Evolutionary conservation across 805 yeast species (phyloP).

Genomic region (Saccharomycopsis babjevae): DNA sequence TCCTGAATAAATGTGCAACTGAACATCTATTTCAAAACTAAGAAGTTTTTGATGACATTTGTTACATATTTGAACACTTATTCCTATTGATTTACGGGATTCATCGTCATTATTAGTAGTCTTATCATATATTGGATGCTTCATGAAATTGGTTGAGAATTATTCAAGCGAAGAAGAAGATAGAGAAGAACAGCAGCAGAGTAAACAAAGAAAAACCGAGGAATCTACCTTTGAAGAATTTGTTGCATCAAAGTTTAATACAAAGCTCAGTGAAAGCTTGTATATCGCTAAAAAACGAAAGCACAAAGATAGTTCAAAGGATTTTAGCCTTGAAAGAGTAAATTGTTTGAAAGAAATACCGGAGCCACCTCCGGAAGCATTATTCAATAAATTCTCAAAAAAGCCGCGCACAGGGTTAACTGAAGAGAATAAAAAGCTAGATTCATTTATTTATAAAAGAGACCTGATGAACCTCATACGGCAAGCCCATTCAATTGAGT

Average conservation of each 20-base stretch:
- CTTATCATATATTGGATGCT: neutral
- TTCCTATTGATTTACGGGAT: no score
- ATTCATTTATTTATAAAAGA: neutral
- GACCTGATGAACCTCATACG: neutral
- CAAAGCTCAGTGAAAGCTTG: neutral
- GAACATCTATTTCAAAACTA: no score
- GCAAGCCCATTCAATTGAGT: neutral
- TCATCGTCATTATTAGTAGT: no score
- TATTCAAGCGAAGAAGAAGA: slow-evolving; percentile 2
- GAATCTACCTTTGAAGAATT: neutral
- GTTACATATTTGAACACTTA: no score
- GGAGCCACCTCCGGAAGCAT: neutral
- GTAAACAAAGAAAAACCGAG: neutral
- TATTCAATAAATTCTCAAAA: neutral
- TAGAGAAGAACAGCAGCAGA: neutral
- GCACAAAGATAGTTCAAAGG: neutral
- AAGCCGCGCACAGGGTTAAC: neutral
- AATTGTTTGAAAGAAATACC: neutral
- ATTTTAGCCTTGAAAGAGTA: neutral
- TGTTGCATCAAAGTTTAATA: neutral
- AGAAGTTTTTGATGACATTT: no score
- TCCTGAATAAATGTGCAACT: no score
- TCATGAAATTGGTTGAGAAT: neutral
- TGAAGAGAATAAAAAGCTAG: neutral
- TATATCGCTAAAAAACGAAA: neutral